A percentile compares a stretch with the other conserved stretches of the same genome.
These are phyloP conservation scores for Sclerotinia sclerotiorum DNA, from an alignment of 2,329 filamentous ascomycete species.

Conservation along the genomic window DNA sequence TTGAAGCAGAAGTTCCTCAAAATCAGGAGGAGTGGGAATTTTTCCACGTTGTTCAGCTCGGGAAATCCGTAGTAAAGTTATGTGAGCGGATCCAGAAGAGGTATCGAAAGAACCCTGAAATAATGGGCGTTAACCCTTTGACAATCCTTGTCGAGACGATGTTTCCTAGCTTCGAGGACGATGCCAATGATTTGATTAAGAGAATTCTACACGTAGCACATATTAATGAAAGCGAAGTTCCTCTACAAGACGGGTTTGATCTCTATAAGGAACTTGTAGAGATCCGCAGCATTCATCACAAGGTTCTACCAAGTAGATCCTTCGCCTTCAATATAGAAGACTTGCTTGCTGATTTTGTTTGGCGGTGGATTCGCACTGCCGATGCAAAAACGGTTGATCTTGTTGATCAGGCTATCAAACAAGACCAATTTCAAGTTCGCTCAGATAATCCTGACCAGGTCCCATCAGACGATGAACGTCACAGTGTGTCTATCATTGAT, in stretches of 20 bases:
- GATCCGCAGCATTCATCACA: slow-evolving; percentile 76
- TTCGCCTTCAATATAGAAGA: slow-evolving; percentile 90
- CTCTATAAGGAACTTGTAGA: slow-evolving; percentile 86
- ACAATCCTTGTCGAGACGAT: slow-evolving; percentile 78
- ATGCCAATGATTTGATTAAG: slow-evolving; percentile 80
- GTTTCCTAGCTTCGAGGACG: slow-evolving; percentile 86
- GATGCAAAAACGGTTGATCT: slow-evolving; percentile 78
- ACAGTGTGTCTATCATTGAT: slow-evolving; percentile 91
- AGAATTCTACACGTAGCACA: slow-evolving; percentile 75
- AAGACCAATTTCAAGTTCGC: slow-evolving; percentile 81
- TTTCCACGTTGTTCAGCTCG: slow-evolving; percentile 83
- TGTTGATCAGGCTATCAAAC: slow-evolving; percentile 86
- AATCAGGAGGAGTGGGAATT: slow-evolving; percentile 86
- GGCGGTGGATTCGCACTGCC: slow-evolving; percentile 86
- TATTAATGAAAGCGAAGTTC: slow-evolving; percentile 70
- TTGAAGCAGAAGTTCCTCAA: slow-evolving; percentile 77
- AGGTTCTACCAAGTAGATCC: slow-evolving; percentile 67
- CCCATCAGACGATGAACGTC: slow-evolving; percentile 75
- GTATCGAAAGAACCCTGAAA: slow-evolving; percentile 81
- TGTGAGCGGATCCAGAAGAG: slow-evolving; percentile 89
- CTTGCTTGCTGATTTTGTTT: slow-evolving; percentile 86
- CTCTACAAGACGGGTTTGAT: slow-evolving; percentile 89
- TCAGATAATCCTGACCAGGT: slow-evolving; percentile 61
- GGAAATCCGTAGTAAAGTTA: slow-evolving; percentile 80
- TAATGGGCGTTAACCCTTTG: slow-evolving; percentile 70